Evolutionary conservation across 2,329 filamentous ascomycete genomes (phyloP), one percentile per base, ranked within the genome.

Genomic region (Nothophoma quercina): DNA sequence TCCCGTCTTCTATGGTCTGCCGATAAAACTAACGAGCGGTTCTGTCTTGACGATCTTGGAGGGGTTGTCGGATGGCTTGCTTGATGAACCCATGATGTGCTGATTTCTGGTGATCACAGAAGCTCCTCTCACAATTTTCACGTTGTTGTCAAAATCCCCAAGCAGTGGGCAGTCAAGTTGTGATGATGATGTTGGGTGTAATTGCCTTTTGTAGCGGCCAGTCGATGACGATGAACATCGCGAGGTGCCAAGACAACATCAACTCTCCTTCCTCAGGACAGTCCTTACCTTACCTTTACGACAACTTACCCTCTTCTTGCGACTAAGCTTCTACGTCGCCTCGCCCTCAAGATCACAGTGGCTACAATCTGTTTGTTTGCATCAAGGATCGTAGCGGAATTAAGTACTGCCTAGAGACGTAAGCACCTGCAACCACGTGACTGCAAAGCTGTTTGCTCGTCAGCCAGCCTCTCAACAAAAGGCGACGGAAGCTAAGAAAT

Each of bases 1-100:
- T 48, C 18, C 12, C 7, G 10, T 18, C 9, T 19, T 9, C 7
- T 46, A 38, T n/a, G 34, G 10, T 39, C 15, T 29, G 40, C 5
- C 41, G 7, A 22, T 19, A 15, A 36, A 32, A 67, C 69, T 62
- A 16, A 73, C 72, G 50, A 76, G 60, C 16, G 71, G 70, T 52
- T 74, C 71, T 9, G 65, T 68, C 34, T 67, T 71, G 50, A 75
- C 36, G 23, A 75, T 62, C 41, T 69, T 70, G 16, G 73, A 70
- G 28, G 43, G 43, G 18, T 67, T 66, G 41, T 62, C 36, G 4
- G 51, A 57, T 7, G 47, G 7, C 30, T 57, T 65, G 21, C 38
- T 48, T 32, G 35, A 36, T 1, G 46, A 55, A 9, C 28, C 29
- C 51, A 55, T 55, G n/a, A n/a, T 8, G 13, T 43, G n/a, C 2